Percentiles rank a stretch among this genome's conserved stretches.
Conservation (phyloP, 495 filamentous ascomycete species). For the Talaromyces liani region DNA sequence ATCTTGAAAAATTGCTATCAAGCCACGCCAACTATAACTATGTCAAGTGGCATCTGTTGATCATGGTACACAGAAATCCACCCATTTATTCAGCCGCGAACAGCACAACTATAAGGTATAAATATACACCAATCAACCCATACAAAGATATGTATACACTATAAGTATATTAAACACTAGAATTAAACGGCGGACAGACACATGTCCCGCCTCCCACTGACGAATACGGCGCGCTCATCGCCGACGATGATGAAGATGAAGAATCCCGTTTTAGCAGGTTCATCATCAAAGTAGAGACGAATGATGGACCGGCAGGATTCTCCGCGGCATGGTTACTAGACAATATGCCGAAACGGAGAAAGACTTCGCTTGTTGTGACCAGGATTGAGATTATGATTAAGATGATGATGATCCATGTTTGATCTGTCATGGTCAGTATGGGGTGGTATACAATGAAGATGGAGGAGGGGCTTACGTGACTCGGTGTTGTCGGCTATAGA, state of each 20-base stretch:
- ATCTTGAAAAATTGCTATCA: no score
- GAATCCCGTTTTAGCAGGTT: constrained; percentile 1
- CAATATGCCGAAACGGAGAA: constrained; percentile 70
- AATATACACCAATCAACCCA: neutral
- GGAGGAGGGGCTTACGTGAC: constrained; percentile 46
- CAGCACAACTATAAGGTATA: neutral
- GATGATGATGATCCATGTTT: constrained; percentile 98
- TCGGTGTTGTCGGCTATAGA: constrained; percentile 89
- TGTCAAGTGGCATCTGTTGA: no score
- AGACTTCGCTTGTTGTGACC: constrained; percentile 85
- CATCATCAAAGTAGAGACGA: constrained; percentile 3
- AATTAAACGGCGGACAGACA: constrained; percentile 4
- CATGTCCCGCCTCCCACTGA: neutral
- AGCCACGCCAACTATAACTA: no score
- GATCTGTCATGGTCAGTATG: constrained; percentile 24
- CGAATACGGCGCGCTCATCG: neutral
- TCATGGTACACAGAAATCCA: neutral
- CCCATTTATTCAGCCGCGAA: neutral
- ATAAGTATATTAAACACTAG: neutral
- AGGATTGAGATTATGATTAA: constrained; percentile 85
- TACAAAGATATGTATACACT: neutral
- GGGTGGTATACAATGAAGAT: neutral
- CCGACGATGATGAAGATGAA: neutral
- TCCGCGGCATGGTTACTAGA: constrained; percentile 5
- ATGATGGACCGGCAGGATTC: constrained; percentile 5